A percentile compares a stretch with the other conserved stretches of the same genome.
Conservation (phyloP, 768 basidiomycete genomes). For the Rhodosporidiobolus sp. region DNA sequence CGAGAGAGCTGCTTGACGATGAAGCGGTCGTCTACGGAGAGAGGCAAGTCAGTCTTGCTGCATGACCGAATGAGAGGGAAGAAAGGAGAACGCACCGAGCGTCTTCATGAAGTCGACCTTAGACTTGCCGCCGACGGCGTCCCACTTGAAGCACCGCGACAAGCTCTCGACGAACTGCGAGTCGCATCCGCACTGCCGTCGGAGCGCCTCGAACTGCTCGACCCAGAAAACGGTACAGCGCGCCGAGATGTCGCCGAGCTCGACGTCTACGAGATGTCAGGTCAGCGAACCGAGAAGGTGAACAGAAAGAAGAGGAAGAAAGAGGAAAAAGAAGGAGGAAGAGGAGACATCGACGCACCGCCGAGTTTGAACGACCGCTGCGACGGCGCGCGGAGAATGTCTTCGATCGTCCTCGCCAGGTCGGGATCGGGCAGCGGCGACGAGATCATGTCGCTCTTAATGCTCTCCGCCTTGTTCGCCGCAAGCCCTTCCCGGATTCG, state of each 20-base stretch:
- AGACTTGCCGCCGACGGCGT: constrained; percentile 91
- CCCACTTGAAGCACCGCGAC: constrained; percentile 92
- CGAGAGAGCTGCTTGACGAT: constrained; percentile 94
- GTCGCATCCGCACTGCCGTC: constrained; percentile 89
- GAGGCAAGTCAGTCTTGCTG: neutral
- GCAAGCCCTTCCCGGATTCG: constrained; percentile 42
- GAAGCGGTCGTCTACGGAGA: constrained; percentile 80
- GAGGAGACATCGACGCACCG: no score
- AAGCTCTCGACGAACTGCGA: constrained; percentile 90
- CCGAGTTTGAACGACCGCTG: constrained; percentile 30
- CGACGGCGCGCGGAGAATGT: constrained; percentile 24
- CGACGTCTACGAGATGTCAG: constrained; percentile 51
- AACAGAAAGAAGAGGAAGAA: neutral
- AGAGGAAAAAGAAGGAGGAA: no score
- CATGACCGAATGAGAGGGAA: neutral
- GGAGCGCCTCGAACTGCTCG: constrained; percentile 91
- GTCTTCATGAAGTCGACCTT: constrained; percentile 97
- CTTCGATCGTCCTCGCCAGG: constrained; percentile 14
- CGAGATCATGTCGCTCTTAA: no score
- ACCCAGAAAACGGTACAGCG: constrained; percentile 86
- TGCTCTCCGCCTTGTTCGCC: constrained; percentile 10
- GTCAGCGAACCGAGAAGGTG: neutral
- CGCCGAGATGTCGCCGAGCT: constrained; percentile 21
- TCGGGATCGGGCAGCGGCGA: neutral
- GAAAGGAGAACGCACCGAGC: constrained; percentile 58